These are phyloP conservation scores for Cyclotella atomus DNA, from an alignment of 108 stramenopile genomes.

Conservation along the genomic window DNA sequence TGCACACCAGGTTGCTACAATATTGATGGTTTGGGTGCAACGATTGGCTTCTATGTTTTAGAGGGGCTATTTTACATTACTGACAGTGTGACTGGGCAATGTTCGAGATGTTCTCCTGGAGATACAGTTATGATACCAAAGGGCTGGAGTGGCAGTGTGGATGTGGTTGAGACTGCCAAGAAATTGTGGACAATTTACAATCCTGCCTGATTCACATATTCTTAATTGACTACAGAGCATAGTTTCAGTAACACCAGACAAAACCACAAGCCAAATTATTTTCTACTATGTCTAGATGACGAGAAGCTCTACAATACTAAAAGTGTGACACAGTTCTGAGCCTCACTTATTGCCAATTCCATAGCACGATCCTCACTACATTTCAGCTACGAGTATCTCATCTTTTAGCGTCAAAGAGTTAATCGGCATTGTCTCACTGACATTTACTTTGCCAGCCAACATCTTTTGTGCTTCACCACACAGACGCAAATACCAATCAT, in stretches of 20 bases:
- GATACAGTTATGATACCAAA: slow-evolving; percentile 69
- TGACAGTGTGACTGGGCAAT: slow-evolving; percentile 24
- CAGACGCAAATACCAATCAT: slow-evolving; percentile 53
- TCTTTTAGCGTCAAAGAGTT: no score
- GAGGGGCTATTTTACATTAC: slow-evolving; percentile 36
- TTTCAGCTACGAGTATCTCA: no score
- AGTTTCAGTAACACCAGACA: no score
- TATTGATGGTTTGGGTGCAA: slow-evolving; percentile 12
- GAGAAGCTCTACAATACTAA: no score
- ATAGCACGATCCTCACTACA: no score
- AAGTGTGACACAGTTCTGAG: no score
- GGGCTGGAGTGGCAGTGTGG: slow-evolving; percentile 66
- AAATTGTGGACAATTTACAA: slow-evolving; percentile 45
- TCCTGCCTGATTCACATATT: no score
- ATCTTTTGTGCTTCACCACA: slow-evolving; percentile 47
- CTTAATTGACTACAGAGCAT: no score
- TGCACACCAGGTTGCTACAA: slow-evolving; percentile 51
- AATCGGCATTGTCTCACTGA: slow-evolving; percentile 26
- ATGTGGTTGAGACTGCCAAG: slow-evolving; percentile 66
- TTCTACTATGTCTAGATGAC: no score
- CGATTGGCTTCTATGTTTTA: slow-evolving; percentile 49
- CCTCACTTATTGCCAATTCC: no score
- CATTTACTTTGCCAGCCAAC: slow-evolving; percentile 9
- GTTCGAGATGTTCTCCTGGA: slow-evolving; percentile 65
- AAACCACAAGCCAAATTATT: no score